A percentile compares a stretch with the other conserved stretches of the same genome.
Evolutionary conservation across 345 rosid genomes (phyloP).

Genomic region (Eutrema heterophyllum): DNA sequence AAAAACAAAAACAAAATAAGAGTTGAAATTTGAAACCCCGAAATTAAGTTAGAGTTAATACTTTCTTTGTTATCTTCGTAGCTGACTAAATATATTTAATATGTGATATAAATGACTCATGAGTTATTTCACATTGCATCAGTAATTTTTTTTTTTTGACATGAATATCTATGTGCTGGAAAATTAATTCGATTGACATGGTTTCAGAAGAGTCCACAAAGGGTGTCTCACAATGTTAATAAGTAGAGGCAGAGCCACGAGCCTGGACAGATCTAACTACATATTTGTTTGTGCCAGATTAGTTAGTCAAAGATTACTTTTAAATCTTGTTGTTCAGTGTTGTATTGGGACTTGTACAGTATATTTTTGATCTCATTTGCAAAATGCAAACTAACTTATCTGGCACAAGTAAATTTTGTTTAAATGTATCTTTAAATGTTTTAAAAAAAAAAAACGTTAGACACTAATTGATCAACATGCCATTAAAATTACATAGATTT

Average conservation of each 20-base stretch:
- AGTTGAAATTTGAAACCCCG: not conserved
- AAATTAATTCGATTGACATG: not conserved
- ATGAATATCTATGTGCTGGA: constrained; percentile 1
- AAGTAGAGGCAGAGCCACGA: not conserved
- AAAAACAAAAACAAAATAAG: not conserved
- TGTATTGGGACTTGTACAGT: not conserved
- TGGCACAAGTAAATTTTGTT: no score
- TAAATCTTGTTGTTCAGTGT: not conserved
- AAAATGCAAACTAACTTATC: not conserved
- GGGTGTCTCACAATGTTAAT: not conserved
- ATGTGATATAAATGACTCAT: not conserved
- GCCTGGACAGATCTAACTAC: not conserved
- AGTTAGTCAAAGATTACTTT: not conserved
- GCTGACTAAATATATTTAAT: not conserved
- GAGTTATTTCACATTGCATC: constrained; percentile 14
- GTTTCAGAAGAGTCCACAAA: not conserved
- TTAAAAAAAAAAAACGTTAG: not conserved
- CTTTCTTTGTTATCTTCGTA: not conserved
- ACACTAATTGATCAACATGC: not conserved
- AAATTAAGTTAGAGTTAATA: not conserved
- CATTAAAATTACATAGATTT: not conserved
- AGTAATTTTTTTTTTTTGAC: not conserved
- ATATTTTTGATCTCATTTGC: not conserved
- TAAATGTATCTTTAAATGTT: not conserved
- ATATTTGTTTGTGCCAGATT: not conserved